phyloP scores from a whole-genome alignment of 805 yeast genomes.

The Candida corydali region DNA sequence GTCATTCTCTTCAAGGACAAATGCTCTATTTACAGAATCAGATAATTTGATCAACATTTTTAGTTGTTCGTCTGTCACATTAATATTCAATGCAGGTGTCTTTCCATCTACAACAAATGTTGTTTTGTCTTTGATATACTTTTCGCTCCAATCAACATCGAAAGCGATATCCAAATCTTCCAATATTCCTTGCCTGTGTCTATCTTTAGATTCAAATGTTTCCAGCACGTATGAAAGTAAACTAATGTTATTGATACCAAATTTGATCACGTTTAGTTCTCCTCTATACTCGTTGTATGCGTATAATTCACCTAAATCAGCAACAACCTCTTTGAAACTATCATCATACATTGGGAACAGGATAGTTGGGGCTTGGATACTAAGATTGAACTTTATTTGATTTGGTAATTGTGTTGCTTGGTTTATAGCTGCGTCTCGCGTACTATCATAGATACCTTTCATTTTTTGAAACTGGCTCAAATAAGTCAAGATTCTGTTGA shows the following conservation, averaged over 20 bases:
- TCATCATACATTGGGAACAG: constrained; percentile 61
- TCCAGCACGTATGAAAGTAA: constrained; percentile 53
- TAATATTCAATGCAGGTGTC: constrained; percentile 59
- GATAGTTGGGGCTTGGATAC: constrained; percentile 76
- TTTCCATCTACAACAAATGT: constrained; percentile 50
- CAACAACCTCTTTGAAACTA: constrained; percentile 10
- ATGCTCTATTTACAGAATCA: constrained; percentile 52
- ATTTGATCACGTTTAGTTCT: constrained; percentile 47
- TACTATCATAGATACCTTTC: constrained; percentile 86
- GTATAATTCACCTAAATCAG: constrained; percentile 70
- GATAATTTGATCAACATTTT: constrained; percentile 52
- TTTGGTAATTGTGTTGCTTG: constrained; percentile 66
- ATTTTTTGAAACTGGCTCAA: constrained; percentile 72
- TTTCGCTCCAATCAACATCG: constrained; percentile 52
- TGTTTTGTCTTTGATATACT: constrained; percentile 36
- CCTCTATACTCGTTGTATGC: constrained; percentile 56
- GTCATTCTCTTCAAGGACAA: constrained; percentile 39
- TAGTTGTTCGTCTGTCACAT: constrained; percentile 71
- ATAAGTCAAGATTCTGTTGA: constrained; percentile 61
- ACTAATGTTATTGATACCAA: constrained; percentile 71
- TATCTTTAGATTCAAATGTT: constrained; percentile 32
- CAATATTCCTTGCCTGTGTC: constrained; percentile 50
- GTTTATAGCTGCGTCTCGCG: constrained; percentile 82
- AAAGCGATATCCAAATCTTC: constrained; percentile 61
- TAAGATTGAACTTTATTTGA: constrained; percentile 66